phyloP scores from a whole-genome alignment of 768 basidiomycete species.

The Serendipita vermifera region DNA sequence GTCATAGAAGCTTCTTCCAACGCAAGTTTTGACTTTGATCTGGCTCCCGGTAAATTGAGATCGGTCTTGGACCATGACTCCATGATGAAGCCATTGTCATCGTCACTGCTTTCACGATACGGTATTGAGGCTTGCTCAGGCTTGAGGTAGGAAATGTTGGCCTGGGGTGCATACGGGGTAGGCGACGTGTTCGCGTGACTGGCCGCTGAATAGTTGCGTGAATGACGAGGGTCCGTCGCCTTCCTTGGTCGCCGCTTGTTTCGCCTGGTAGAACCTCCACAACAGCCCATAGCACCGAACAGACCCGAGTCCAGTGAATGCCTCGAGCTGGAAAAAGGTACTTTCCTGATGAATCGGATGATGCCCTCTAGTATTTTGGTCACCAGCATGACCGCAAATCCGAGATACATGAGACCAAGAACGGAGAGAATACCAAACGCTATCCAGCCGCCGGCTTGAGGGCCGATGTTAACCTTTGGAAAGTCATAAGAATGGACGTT shows the following conservation, averaged over 20 bases:
- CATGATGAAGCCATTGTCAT: slow-evolving; percentile 73
- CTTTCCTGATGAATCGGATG: slow-evolving; percentile 60
- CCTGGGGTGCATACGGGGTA: slow-evolving; percentile 9
- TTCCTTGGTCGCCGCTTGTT: slow-evolving; percentile 19
- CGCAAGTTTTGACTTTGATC: neutral
- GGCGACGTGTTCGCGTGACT: slow-evolving; percentile 9
- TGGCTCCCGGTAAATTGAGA: neutral
- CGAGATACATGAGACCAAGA: slow-evolving; percentile 65
- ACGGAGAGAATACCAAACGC: slow-evolving; percentile 86
- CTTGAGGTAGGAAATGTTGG: slow-evolving; percentile 21
- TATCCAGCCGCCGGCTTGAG: slow-evolving; percentile 79
- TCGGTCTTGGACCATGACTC: slow-evolving; percentile 34
- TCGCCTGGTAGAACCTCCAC: slow-evolving; percentile 39
- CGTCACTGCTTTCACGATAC: slow-evolving; percentile 66
- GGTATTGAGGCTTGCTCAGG: slow-evolving; percentile 69
- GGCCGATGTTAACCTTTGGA: slow-evolving; percentile 66
- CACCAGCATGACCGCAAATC: slow-evolving; percentile 67
- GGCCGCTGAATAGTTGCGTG: slow-evolving; percentile 12
- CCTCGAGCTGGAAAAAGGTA: slow-evolving; percentile 74
- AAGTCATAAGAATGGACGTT: slow-evolving; percentile 12
- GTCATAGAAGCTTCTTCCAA: neutral
- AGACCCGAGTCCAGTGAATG: slow-evolving; percentile 76
- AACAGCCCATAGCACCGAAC: slow-evolving; percentile 67
- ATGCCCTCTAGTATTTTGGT: slow-evolving; percentile 75
- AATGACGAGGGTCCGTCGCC: slow-evolving; percentile 4